Percentiles rank a stretch among this genome's conserved stretches.
Conservation (phyloP, 768 basidiomycete species). For the Lactifluus rugatus region DNA sequence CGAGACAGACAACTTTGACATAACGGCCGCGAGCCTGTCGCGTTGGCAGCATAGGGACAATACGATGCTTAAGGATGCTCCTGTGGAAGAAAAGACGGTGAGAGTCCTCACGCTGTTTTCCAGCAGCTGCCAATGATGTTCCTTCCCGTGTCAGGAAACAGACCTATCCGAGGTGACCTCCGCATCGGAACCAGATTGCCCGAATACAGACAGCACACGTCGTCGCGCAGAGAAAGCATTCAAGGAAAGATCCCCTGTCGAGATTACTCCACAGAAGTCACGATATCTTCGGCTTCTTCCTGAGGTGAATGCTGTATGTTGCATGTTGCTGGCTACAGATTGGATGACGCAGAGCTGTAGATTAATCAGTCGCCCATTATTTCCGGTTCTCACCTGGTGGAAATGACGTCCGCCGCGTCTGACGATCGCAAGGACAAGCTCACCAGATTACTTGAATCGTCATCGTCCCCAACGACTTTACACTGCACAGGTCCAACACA, state of each 20-base stretch:
- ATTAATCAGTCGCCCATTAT: constrained; percentile 7
- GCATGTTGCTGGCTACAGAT: neutral
- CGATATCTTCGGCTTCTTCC: constrained; percentile 1
- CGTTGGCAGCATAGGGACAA: constrained; percentile 10
- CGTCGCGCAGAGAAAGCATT: neutral
- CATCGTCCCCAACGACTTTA: neutral
- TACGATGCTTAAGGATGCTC: neutral
- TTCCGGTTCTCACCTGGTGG: neutral
- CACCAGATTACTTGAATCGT: neutral
- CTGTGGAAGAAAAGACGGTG: neutral
- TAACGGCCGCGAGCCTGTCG: neutral
- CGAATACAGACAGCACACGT: neutral
- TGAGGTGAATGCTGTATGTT: neutral
- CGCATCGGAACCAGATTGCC: neutral
- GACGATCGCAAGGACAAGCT: neutral
- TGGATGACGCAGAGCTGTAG: neutral
- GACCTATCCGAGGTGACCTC: neutral
- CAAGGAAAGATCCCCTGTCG: neutral
- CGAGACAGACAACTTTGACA: neutral
- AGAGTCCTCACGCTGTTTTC: neutral
- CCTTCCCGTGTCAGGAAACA: neutral
- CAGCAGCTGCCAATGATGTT: neutral
- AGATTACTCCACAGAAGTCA: neutral
- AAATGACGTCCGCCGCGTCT: neutral
- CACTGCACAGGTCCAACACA: neutral